phyloP scores from a whole-genome alignment of 257 asterid species.

The Nicotiana otophora region DNA sequence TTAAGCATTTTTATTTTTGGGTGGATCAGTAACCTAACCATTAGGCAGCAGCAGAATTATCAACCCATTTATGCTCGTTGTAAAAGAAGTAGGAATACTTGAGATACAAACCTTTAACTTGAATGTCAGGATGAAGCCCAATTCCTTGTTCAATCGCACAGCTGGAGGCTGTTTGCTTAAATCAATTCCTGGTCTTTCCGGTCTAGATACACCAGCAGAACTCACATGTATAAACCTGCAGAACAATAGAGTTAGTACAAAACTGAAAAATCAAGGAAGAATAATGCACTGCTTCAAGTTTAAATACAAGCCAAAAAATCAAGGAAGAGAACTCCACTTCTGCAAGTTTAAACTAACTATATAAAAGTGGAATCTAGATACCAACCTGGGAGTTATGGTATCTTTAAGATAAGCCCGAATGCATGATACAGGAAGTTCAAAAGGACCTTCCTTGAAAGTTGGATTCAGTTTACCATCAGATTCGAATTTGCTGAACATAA shows the following conservation, averaged over 20 bases:
- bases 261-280: background rate
- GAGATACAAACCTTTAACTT: conserved; percentile 66
- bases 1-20: background rate
- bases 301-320: background rate
- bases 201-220: conserved; percentile 97
- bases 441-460: conserved; percentile 78
- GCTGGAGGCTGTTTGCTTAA: conserved; percentile 98
- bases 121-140: conserved; percentile 86
- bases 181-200: conserved; percentile 96
- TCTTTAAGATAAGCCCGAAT: conserved; percentile 69
- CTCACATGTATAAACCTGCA: conserved; percentile 83
- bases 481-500: conserved; percentile 96
- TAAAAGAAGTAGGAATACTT: background rate
- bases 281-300: conserved; percentile 3
- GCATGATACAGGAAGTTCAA: conserved; percentile 86
- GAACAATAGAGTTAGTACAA: background rate
- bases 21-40: background rate
- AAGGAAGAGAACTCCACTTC: background rate
- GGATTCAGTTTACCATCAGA: conserved; percentile 91
- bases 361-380: background rate
- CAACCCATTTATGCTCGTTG: background rate
- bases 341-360: background rate
- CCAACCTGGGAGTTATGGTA: conserved; percentile 77
- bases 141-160: conserved; percentile 88
- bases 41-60: background rate